phyloP scores from a whole-genome alignment of 169 alveolate genomes.

The Eimeria acervulina region DNA sequence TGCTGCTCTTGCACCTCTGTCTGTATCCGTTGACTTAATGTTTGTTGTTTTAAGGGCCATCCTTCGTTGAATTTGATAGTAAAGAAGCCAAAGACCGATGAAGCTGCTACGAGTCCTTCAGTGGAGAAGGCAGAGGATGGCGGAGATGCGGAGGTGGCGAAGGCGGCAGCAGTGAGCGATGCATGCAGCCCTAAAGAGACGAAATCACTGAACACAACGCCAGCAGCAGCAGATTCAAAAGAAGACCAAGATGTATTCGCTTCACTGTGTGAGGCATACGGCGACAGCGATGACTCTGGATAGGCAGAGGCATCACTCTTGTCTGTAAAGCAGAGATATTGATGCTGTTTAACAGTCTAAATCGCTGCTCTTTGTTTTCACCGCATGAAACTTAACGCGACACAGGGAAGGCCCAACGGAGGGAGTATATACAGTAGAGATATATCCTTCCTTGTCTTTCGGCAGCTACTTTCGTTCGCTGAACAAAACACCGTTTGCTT shows the following conservation, averaged over 20 bases:
- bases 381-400: background rate
- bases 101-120: background rate
- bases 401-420: background rate
- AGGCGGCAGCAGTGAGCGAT: background rate
- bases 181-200: background rate
- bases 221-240: background rate
- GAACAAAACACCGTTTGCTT: no score
- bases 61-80: slow-evolving; percentile 15
- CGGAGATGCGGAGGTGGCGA: background rate
- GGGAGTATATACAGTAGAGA: background rate
- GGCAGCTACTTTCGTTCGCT: no score
- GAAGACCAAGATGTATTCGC: slow-evolving; percentile 16
- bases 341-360: no score
- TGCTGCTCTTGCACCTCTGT: no score
- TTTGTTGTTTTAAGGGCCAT: slow-evolving; percentile 11
- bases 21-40: no score
- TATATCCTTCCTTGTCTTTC: background rate
- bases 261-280: slow-evolving; percentile 55
- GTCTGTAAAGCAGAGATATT: no score
- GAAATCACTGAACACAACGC: background rate
- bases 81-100: background rate
- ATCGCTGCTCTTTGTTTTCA: background rate
- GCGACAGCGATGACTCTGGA: slow-evolving; percentile 25
- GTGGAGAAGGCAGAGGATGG: background rate
- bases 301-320: no score